Evolutionary conservation across 768 basidiomycete species (phyloP), one percentile per base, ranked within the genome.

Genomic region (Russula sp.): DNA sequence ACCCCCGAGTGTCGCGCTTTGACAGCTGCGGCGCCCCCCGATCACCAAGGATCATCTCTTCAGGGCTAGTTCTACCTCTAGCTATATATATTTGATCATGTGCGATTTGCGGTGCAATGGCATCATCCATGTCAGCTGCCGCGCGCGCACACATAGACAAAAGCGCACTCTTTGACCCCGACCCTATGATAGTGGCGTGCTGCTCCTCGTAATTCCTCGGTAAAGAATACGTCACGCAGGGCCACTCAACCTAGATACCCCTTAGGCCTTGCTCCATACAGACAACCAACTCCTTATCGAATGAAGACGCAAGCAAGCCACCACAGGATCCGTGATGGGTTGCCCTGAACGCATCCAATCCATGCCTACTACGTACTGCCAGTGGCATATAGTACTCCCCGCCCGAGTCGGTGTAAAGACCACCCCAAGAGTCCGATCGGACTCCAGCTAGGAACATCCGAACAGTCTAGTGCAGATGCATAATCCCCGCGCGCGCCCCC

Each of bases 211-310:
- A 34, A 10, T 1, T 34, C 32, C 34, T 44, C 20, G 42, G 42
- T 44, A 57, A n/a, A 10, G 18, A 24, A 57, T 57, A 57, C 55
- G 55, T 57, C 55, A 57, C 34, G 34, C 34, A 34, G 34, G 34
- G 34, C 34, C 34, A 34, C 34, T 11, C 9, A 34, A 34, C 34
- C 34, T 11, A 34, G 34, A 34, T 34, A 34, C 7, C 32, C 30
- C 28, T 28, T 4, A 4, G 28, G 2, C 30, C 32, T 34, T 1
- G 32, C 32, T 9, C 32, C 32, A 34, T 9, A 34, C 32, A 5
- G 32, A 1, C 32, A 34, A 9, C 32, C 55, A 26, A 26, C 36
- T 18, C 54, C 36, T 56, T 14, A 20, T 57, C 55, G 18, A n/a
- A n/a, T n/a, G n/a, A 46, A 20, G 22, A 44, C 3, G 28, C 8